Conservation (phyloP, 371 early-diverging fungal genomes). For the Mucor indicus region DNA sequence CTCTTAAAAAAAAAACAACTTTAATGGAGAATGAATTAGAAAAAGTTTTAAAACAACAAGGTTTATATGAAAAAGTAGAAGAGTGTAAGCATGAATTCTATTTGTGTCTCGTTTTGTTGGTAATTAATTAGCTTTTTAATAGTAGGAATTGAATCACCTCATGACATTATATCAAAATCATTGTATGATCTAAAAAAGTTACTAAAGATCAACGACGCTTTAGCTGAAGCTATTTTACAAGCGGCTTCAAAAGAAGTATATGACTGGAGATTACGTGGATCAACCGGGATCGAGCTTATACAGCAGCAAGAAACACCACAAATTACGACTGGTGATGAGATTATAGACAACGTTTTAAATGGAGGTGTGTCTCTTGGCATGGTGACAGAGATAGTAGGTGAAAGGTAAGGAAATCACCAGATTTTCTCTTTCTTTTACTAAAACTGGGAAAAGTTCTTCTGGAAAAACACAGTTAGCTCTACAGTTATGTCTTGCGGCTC, state of each 20-base stretch:
- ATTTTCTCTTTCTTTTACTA: neutral
- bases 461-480: conserved; percentile 85
- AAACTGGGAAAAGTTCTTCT: conserved; percentile 62
- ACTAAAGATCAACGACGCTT: conserved; percentile 1
- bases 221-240: conserved; percentile 1
- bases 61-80: conserved; percentile 15
- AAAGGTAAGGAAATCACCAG: conserved; percentile 32
- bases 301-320: neutral
- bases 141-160: conserved; percentile 21
- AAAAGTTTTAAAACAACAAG: conserved; percentile 1
- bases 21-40: conserved; percentile 15
- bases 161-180: conserved; percentile 15
- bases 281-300: neutral
- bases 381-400: conserved; percentile 67
- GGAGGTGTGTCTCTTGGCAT: conserved; percentile 58
- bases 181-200: conserved; percentile 9
- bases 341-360: conserved; percentile 47
- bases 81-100: conserved; percentile 6
- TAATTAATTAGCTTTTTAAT: neutral
- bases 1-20: too few relatives aligned
- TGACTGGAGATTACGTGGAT: conserved; percentile 11
- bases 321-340: conserved; percentile 40
- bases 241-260: conserved; percentile 16
- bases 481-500: conserved; percentile 69
- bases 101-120: too few relatives aligned